A percentile compares a stretch with the other conserved stretches of the same genome.
phyloP scores from a whole-genome alignment of 495 filamentous ascomycete genomes.

The Astrocystis sublimbata region DNA sequence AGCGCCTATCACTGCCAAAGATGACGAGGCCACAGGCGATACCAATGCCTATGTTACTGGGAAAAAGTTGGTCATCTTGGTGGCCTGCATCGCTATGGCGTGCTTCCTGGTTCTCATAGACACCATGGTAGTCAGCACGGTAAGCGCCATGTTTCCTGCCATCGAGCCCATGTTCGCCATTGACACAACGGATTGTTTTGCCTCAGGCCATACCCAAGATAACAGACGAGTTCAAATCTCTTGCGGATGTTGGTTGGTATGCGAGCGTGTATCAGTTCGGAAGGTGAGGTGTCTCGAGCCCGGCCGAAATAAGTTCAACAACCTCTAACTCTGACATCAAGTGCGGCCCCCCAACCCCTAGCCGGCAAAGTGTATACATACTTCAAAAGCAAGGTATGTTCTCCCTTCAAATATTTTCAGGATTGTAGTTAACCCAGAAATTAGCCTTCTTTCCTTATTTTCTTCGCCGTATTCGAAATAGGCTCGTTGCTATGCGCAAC shows the following conservation, averaged over 20 bases:
- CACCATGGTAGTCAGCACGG: slow-evolving; percentile 43
- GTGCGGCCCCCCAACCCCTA: slow-evolving; percentile 38
- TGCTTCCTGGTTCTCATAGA: slow-evolving; percentile 53
- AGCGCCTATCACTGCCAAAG: too few species aligned
- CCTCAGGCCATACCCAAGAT: slow-evolving; percentile 33
- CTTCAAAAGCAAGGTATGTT: slow-evolving; percentile 37
- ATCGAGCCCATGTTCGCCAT: too few species aligned
- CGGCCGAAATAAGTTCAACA: background rate
- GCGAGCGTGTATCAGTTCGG: slow-evolving; percentile 26
- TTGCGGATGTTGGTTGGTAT: slow-evolving; percentile 53
- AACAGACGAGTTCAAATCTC: slow-evolving; percentile 40
- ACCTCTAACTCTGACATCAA: slow-evolving; percentile 6
- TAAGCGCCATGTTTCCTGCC: background rate
- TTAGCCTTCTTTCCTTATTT: slow-evolving; percentile 43
- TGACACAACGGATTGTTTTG: background rate
- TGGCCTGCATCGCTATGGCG: slow-evolving; percentile 31
- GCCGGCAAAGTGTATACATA: slow-evolving; percentile 43
- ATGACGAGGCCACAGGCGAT: too few species aligned
- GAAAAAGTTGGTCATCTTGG: background rate
- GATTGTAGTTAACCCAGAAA: slow-evolving; percentile 1
- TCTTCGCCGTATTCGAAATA: slow-evolving; percentile 44
- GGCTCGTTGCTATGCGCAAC: slow-evolving; percentile 54
- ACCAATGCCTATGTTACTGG: background rate
- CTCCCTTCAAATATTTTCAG: too few species aligned
- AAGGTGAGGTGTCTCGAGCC: background rate